These are phyloP conservation scores for Pseudogymnoascus sp. DNA, from an alignment of 2,329 filamentous ascomycete genomes.

Conservation along the genomic window DNA sequence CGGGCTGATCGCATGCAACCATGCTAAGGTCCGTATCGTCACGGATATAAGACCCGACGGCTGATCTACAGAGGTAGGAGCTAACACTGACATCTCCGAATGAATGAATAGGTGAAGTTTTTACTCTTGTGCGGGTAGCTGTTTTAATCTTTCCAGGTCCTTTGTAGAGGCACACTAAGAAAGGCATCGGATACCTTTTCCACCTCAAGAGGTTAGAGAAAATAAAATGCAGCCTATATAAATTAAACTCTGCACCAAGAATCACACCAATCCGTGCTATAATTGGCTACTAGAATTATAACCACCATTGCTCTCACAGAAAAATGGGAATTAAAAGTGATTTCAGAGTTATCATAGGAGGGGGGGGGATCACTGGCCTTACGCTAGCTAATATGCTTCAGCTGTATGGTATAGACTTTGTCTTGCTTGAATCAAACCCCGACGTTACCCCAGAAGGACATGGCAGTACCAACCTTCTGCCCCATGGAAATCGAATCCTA, in stretches of 20 bases:
- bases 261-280: not conserved
- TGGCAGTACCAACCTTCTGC: constrained; percentile 35
- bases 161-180: not conserved
- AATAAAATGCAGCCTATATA: not conserved
- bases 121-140: not conserved
- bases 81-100: not conserved
- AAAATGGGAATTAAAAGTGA: not conserved
- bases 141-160: not conserved
- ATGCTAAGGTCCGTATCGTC: not conserved
- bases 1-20: too few relatives aligned
- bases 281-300: not conserved
- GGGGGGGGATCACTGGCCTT: constrained; percentile 38
- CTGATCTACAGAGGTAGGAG: not conserved
- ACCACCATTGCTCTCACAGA: not conserved
- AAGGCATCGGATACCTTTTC: not conserved
- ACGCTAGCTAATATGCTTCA: constrained; percentile 38
- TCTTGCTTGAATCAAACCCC: constrained; percentile 36
- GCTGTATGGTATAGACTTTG: constrained; percentile 35
- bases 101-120: not conserved
- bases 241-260: not conserved
- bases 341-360: constrained; percentile 34
- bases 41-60: not conserved
- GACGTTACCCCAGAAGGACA: constrained; percentile 36
- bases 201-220: not conserved
- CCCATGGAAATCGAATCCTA: constrained; percentile 35